Percentiles rank a stretch among this genome's conserved stretches.
Evolutionary conservation across 257 asterid genomes (phyloP).

Genomic region (Knoxia roxburghii): DNA sequence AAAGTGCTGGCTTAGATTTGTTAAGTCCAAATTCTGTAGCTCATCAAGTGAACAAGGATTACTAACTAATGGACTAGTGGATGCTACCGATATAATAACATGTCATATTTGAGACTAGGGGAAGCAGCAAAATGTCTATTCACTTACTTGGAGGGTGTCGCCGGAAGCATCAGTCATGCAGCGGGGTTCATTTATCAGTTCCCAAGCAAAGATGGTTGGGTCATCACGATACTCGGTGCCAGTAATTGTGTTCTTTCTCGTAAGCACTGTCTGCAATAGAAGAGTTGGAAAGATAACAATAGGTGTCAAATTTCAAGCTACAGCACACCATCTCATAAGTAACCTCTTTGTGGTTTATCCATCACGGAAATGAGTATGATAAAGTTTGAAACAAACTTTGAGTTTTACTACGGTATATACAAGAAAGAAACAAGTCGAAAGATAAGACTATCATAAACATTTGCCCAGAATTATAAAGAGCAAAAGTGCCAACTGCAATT

Average conservation of each 20-base stretch:
- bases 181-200: slow-evolving; percentile 94
- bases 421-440: not conserved
- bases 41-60: not conserved
- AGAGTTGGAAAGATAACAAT: not conserved
- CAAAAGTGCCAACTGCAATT: not conserved
- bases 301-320: not conserved
- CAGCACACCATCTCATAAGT: not conserved
- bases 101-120: not conserved
- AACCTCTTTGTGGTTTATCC: not conserved
- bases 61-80: not conserved
- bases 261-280: slow-evolving; percentile 68
- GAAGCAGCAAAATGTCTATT: slow-evolving; percentile 7
- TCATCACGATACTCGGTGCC: slow-evolving; percentile 85
- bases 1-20: not conserved
- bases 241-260: slow-evolving; percentile 78
- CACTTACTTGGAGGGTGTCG: slow-evolving; percentile 85
- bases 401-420: not conserved
- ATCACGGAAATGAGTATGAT: not conserved
- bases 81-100: not conserved
- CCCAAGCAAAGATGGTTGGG: slow-evolving; percentile 95
- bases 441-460: not conserved
- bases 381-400: not conserved
- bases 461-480: not conserved
- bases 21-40: not conserved
- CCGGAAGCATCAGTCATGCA: slow-evolving; percentile 89